Evolutionary conservation across 306 rosid genomes (phyloP), one percentile per base, ranked within the genome.

Genomic region (Oxytropis ochrocephala): DNA sequence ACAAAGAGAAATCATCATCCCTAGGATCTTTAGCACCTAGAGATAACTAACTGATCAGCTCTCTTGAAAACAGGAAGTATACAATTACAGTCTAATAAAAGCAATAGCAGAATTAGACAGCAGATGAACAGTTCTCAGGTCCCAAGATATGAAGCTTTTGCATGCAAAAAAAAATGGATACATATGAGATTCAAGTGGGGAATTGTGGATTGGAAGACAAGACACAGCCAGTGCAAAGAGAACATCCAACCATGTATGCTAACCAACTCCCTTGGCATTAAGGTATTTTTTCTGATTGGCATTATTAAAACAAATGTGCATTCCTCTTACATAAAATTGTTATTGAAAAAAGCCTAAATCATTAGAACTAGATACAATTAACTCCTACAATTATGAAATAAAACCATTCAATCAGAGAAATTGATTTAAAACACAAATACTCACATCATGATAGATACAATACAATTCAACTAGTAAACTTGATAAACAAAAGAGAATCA

Each of bases 31-130:
- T 13, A 41, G 60, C 71, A 74, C 47, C 39, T 16, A 53, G 18
- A 74, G 47, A 44, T 38, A 44, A 44, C 14, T 17, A 38, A 67
- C 11, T 24, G 6, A 24, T 46, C 7, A 18, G 16, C 53, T 38
- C 32, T 43, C 17, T 5, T 5, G n/a, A 70, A 13, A 33, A 51
- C 21, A 9, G 9, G 12, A 59, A 51, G 33, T 41, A 29, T 10
- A 75, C 10, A 38, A 68, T 51, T 63, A 59, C 39, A 58, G 24
- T 59, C 29, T 30, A 18, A 76, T 51, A 52, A 68, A 59, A 48
- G 17, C 54, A 48, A 30, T 9, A 32, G 5, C 12, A 16, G 43
- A 8, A 7, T 17, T 29, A 58, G 17, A 67, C 33, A 11, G 18
- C 50, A 29, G 16, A 30, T 64, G 41, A 74, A 14, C 65, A 17